These are phyloP conservation scores for Rasamsonia emersonii DNA, from an alignment of 2,329 filamentous ascomycete genomes.

Conservation along the genomic window DNA sequence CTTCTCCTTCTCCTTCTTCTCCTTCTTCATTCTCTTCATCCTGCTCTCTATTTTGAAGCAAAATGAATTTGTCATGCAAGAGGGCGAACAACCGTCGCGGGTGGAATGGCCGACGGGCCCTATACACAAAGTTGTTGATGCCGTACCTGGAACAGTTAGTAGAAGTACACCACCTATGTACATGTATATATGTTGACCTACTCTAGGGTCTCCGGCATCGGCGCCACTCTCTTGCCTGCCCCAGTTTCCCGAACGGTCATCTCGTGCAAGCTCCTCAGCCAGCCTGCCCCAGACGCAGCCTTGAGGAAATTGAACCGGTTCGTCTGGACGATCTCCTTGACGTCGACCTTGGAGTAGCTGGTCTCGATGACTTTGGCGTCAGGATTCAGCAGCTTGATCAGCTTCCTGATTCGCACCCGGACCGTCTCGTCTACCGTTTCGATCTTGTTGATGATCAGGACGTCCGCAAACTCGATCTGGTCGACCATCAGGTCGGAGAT, in stretches of 20 bases:
- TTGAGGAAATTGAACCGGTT: conserved; percentile 56
- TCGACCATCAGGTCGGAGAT: conserved; percentile 70
- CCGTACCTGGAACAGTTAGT: conserved; percentile 43
- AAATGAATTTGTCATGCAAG: conserved; percentile 38
- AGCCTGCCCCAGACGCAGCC: conserved; percentile 58
- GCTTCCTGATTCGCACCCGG: conserved; percentile 40
- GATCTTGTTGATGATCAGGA: conserved; percentile 62
- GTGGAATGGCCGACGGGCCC: conserved; percentile 46
- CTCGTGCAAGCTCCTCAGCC: conserved; percentile 61
- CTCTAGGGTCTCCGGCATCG: conserved; percentile 64
- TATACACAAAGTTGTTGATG: conserved; percentile 63
- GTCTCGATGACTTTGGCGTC: conserved; percentile 56
- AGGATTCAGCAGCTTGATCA: conserved; percentile 57
- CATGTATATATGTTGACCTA: conserved; percentile 18
- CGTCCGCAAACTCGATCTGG: conserved; percentile 69
- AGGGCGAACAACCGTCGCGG: conserved; percentile 32
- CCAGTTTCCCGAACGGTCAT: conserved; percentile 55
- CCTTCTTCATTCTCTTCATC: conserved; percentile 19
- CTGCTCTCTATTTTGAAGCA: conserved; percentile 30
- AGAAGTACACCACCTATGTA: neutral
- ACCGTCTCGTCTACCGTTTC: conserved; percentile 49
- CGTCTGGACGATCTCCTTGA: conserved; percentile 57
- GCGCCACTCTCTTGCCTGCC: conserved; percentile 48
- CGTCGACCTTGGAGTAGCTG: conserved; percentile 51
- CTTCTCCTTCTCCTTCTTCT: conserved; percentile 19